Evolutionary conservation across 2,329 filamentous ascomycete genomes (phyloP).

Genomic region (Pseudogymnoascus sp.): DNA sequence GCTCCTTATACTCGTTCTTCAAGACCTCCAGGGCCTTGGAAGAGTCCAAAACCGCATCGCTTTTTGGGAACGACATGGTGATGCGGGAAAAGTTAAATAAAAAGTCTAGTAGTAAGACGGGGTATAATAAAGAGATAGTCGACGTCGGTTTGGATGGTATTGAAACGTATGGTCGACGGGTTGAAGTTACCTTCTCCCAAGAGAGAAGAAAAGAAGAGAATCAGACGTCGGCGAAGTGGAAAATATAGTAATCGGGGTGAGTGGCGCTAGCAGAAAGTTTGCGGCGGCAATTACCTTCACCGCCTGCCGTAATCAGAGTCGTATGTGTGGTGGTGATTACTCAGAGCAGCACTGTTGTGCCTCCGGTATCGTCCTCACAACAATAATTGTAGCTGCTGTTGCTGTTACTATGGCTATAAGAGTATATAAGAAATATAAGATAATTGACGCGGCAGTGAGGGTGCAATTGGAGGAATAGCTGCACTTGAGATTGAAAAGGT

Average conservation of each 20-base stretch:
- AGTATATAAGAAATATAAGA: not conserved
- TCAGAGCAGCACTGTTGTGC: not conserved
- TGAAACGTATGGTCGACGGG: constrained; percentile 49
- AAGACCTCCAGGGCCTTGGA: constrained; percentile 72
- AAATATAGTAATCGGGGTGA: constrained; percentile 3
- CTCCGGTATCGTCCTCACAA: not conserved
- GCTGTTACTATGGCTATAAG: not conserved
- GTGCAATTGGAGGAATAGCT: not conserved
- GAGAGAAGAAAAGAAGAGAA: constrained; percentile 38
- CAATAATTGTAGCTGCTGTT: not conserved
- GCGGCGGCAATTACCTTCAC: constrained; percentile 5
- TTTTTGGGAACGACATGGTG: constrained; percentile 35
- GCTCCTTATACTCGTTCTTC: constrained; percentile 64
- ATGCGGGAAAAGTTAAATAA: constrained; percentile 37
- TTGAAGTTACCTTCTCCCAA: constrained; percentile 52
- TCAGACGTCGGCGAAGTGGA: constrained; percentile 10
- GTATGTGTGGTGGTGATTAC: not conserved
- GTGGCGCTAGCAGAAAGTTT: constrained; percentile 11
- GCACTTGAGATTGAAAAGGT: not conserved
- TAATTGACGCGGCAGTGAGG: not conserved
- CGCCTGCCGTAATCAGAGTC: not conserved
- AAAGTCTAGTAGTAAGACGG: constrained; percentile 21
- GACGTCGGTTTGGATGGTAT: constrained; percentile 35
- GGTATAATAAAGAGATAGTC: constrained; percentile 30
- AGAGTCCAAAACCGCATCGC: constrained; percentile 43